Evolutionary conservation across 2,329 filamentous ascomycete genomes (phyloP), one percentile per base, ranked within the genome.

Genomic region (Penicillium frequentans): DNA sequence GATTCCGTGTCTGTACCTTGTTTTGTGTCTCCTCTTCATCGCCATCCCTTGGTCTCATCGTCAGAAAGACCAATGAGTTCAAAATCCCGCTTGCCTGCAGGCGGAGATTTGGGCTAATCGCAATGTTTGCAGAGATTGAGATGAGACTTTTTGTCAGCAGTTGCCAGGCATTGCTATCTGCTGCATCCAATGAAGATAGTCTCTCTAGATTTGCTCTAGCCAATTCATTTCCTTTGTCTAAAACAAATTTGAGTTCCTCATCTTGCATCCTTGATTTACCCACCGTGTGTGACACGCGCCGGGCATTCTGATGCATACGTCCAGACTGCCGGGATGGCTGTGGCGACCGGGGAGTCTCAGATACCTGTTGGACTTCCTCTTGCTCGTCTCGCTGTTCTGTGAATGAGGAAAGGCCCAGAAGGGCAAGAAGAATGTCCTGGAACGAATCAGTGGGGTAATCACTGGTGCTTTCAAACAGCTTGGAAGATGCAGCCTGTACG

Each of bases 361-460:
- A 86, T 78, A 61, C 86, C 82, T 68, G 88, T 82, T 68, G 64
- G n/a, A 59, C 26, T 43, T 76, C 62, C 1, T 79, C 75, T 5
- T 77, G 77, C 14, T 81, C 80, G 23, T 81, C 75, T 60, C 81
- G 83, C 52, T 68, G 64, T 46, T 70, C 64, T 11, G 70, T 71
- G 46, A 65, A 61, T 47, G 64, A 81, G 6, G 96, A 80, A 7
- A 97, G 79, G 46, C 83, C 81, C 67, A 91, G 92, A 4, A 96
- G 82, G 0, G 92, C 89, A 53, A 82, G 79, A 1, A 98, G 80
- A 10, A 98, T 86, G 61, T 90, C 85, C 5, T 89, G 78, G 66
- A 98, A 98, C 0, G 91, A 82, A 16, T 86, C 82, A 62, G 93
- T 92, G 0, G 92, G 91, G 67, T 96, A 98, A 65, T 97, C 93